Conservation (phyloP, 2,329 filamentous ascomycete genomes). For the Lanzia echinophila region DNA sequence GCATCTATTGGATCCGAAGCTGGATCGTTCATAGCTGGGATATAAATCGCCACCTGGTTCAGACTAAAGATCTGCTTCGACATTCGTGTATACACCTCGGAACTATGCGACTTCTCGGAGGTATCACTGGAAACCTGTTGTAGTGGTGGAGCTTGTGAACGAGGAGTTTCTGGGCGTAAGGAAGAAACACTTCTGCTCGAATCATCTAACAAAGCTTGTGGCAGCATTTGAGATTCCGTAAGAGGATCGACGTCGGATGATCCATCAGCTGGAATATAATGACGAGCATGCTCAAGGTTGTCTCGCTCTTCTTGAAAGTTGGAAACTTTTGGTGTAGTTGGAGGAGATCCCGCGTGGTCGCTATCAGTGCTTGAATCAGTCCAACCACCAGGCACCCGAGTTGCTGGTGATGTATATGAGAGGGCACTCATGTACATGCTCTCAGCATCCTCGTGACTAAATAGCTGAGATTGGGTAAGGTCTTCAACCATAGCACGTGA, state of each 20-base stretch:
- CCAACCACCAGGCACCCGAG: constrained; percentile 25
- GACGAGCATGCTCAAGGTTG: constrained; percentile 24
- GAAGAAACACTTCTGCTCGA: constrained; percentile 10
- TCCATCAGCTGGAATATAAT: constrained; percentile 3
- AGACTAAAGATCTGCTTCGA: constrained; percentile 32
- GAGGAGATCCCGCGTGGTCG: constrained; percentile 12
- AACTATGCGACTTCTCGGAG: constrained; percentile 24
- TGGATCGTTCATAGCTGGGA: constrained; percentile 18
- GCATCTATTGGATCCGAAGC: constrained; percentile 4
- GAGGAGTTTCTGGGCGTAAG: neutral
- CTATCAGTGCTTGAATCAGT: constrained; percentile 16
- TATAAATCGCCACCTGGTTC: constrained; percentile 31
- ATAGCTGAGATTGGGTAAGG: constrained; percentile 59
- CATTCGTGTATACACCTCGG: constrained; percentile 24
- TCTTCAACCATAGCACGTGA: constrained; percentile 36
- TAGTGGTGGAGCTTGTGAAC: constrained; percentile 12
- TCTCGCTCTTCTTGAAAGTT: constrained; percentile 12
- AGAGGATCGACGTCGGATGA: neutral
- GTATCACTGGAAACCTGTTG: constrained; percentile 20
- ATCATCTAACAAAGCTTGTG: constrained; percentile 4
- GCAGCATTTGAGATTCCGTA: neutral
- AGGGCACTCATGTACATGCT: constrained; percentile 82
- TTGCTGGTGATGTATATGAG: constrained; percentile 34
- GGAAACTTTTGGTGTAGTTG: constrained; percentile 18
- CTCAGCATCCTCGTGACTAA: constrained; percentile 72